Base-by-base conservation (phyloP, 768 basidiomycete genomes). In the Pulveroboletus sp. region DNA sequence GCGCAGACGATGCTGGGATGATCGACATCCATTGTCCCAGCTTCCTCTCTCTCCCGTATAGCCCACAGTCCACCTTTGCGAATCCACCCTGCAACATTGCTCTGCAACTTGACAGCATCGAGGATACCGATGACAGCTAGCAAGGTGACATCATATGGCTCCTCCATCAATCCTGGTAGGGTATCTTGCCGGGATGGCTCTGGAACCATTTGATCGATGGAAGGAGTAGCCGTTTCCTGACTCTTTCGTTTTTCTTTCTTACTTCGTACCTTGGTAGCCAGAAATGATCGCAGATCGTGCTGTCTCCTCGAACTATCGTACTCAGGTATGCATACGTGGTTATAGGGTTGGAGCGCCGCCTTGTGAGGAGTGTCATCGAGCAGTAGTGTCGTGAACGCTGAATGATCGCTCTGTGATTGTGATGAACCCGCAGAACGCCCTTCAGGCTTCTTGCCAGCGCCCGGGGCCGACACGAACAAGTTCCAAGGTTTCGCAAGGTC, bases 261-360 rank as follows among this genome's bases (percentile, higher is more conserved):
- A 2, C 23, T 43, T n/a, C 23, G 32, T 5, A 55, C 35, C 38
- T 37, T 47, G 9, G 60, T 55, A 14, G 48, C 50, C 20, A 51
- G 38, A 7, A 76, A 53, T 7, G 49, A 53, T 12, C 50, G 65
- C 17, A 76, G 53, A 48, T 78, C 76, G 16, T 52, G 51, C 16
- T 61, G 59, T 24, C 84, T 76, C 60, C 68, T 69, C 9, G 67
- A 55, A 2, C 64, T 69, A 13, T 74, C 70, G 61, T 90, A 92
- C 60, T 90, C 89, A 10, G 69, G 74, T 54, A 92, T 76, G 59
- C 85, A 88, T 19, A 92, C 68, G 60, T 93, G 90, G 61, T 89
- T 93, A 70, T 79, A 87, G 0, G 90, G 90, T 60, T 93, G 90
- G 14, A 85, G 71, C 24, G 70, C 75, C 0, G 85, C 79, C 56